Evolutionary conservation across 805 yeast genomes (phyloP).

Genomic region (Wickerhamiella lipophila): DNA sequence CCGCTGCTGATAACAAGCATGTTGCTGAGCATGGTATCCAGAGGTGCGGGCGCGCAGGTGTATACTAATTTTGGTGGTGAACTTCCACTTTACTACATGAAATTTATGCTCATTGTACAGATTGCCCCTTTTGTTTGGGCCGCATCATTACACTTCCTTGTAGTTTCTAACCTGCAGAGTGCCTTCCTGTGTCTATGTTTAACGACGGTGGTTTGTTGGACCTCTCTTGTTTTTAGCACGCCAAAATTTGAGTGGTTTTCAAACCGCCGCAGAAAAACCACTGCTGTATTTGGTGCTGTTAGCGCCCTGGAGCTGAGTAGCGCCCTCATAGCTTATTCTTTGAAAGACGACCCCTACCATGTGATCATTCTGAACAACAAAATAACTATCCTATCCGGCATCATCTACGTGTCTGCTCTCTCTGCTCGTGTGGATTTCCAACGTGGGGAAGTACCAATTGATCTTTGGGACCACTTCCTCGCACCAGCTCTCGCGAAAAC

Average conservation of each 20-base stretch:
- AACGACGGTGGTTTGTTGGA: background rate
- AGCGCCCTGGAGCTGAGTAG: background rate
- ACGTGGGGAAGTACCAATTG: background rate
- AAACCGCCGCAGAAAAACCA: background rate
- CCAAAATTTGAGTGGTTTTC: background rate
- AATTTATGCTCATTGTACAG: background rate
- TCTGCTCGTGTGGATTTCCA: background rate
- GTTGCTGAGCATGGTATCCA: background rate
- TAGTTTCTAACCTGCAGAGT: background rate
- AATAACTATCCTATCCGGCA: background rate
- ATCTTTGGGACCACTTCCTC: background rate
- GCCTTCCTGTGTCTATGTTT: background rate
- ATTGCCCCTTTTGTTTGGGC: background rate
- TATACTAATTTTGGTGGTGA: background rate
- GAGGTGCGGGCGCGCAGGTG: background rate
- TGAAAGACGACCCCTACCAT: background rate
- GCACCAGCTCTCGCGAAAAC: background rate
- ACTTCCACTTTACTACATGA: background rate
- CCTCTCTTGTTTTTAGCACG: background rate
- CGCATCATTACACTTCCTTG: background rate
- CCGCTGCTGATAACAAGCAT: background rate
- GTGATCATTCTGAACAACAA: background rate
- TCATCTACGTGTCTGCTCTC: background rate
- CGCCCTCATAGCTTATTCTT: background rate
- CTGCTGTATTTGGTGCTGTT: background rate